phyloP scores from a whole-genome alignment of 1,139 yeast genomes.

The Nadsonia starkeyi-henricii region DNA sequence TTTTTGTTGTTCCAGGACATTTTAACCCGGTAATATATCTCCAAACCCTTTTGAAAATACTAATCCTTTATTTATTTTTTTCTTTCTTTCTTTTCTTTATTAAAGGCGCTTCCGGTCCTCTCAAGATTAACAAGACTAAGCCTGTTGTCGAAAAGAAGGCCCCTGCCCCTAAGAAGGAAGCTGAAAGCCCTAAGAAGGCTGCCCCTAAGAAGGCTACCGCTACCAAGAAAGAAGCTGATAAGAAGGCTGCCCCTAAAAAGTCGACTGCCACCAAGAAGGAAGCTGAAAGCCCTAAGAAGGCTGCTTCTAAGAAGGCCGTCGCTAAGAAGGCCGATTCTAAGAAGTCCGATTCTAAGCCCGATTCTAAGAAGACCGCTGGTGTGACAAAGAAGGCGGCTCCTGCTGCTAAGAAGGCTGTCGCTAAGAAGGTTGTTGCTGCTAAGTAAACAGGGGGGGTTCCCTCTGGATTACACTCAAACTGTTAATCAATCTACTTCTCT shows the following conservation, averaged over 20 bases:
- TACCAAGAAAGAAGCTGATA: constrained; percentile 1
- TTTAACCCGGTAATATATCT: background rate
- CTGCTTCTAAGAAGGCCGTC: constrained; percentile 8
- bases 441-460: too few species aligned
- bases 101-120: constrained; percentile 48
- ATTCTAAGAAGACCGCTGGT: constrained; percentile 16
- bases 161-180: constrained; percentile 14
- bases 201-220: constrained; percentile 9
- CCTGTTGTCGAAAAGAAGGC: constrained; percentile 5
- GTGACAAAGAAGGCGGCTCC: constrained; percentile 15
- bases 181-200: constrained; percentile 10
- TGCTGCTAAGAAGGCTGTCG: constrained; percentile 20
- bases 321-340: constrained; percentile 19
- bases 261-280: constrained; percentile 4
- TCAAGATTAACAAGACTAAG: constrained; percentile 41
- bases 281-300: constrained; percentile 4
- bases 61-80: too few species aligned
- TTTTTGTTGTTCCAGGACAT: constrained; percentile 14
- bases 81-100: background rate
- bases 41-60: background rate
- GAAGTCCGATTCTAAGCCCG: constrained; percentile 16
- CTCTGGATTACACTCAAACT: too few species aligned
- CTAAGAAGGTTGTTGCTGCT: constrained; percentile 12
- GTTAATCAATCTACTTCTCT: too few species aligned
- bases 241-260: constrained; percentile 7